Percentiles rank a stretch among this genome's conserved stretches.
Conservation (phyloP, 139 green algal species). For the Medakamo hakoo region DNA sequence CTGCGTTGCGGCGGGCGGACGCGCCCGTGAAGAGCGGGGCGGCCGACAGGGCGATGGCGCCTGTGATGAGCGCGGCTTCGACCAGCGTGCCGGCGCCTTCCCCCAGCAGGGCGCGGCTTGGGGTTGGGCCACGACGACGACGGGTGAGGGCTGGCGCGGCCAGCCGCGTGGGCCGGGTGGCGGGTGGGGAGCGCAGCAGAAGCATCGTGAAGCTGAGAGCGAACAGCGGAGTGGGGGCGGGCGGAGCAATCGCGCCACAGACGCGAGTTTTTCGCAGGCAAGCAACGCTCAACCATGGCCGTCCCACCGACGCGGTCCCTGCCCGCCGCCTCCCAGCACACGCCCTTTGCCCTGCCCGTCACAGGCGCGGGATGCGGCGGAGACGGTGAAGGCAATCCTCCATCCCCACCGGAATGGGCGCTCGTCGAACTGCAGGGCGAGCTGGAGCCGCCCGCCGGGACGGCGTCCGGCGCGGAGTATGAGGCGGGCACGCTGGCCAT, state of each 20-base stretch:
- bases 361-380: neutral
- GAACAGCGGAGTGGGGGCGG: too few relatives aligned
- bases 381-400: too few relatives aligned
- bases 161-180: neutral
- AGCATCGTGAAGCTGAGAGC: too few relatives aligned
- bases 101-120: neutral
- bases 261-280: too few relatives aligned
- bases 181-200: neutral
- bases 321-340: too few relatives aligned
- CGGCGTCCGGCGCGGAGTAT: neutral
- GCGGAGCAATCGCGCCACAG: too few relatives aligned
- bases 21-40: neutral
- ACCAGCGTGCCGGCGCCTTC: neutral
- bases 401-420: conserved; percentile 18
- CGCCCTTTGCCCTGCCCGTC: neutral
- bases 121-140: neutral
- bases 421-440: conserved; percentile 30
- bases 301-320: too few relatives aligned
- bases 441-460: conserved; percentile 13
- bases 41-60: neutral
- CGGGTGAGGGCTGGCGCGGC: neutral
- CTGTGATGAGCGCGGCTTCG: neutral
- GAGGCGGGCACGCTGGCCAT: conserved; percentile 12
- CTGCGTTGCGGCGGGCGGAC: neutral
- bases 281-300: too few relatives aligned